Percentiles rank a stretch among this genome's conserved stretches.
These are phyloP conservation scores for Salix exigua DNA, from an alignment of 345 rosid species.

Conservation along the genomic window DNA sequence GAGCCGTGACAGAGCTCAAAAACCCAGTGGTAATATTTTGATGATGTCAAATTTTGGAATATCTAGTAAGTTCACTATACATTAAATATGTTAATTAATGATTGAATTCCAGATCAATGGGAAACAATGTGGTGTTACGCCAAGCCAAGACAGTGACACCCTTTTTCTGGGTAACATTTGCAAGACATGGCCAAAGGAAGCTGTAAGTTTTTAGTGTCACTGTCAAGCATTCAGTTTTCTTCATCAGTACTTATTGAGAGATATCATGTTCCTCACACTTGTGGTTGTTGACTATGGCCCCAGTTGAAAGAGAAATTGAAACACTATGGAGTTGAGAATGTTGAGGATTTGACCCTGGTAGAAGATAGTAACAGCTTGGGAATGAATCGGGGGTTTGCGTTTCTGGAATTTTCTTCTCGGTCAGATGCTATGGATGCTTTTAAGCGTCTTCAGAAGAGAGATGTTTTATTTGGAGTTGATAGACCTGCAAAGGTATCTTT, in stretches of 20 bases:
- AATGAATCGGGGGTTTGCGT: conserved; percentile 97
- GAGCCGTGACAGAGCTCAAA: conserved; percentile 73
- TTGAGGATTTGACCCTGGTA: conserved; percentile 86
- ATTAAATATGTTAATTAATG: conserved; percentile 29
- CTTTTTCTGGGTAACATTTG: conserved; percentile 95
- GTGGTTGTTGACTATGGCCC: conserved; percentile 35
- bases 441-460: conserved; percentile 88
- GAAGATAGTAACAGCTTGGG: conserved; percentile 83
- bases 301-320: conserved; percentile 96
- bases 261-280: conserved; percentile 15
- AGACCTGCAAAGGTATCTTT: conserved; percentile 95
- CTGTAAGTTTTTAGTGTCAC: conserved; percentile 59
- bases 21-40: conserved; percentile 76
- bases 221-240: conserved; percentile 13
- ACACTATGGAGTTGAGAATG: conserved; percentile 84
- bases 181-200: conserved; percentile 91
- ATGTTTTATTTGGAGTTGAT: conserved; percentile 89
- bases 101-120: conserved; percentile 84
- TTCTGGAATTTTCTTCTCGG: conserved; percentile 88
- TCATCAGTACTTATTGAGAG: conserved; percentile 11
- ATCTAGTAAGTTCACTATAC: conserved; percentile 27
- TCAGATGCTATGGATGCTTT: conserved; percentile 92
- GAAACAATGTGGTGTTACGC: conserved; percentile 92
- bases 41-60: conserved; percentile 30
- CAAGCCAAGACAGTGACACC: conserved; percentile 94